A percentile compares a stretch with the other conserved stretches of the same genome.
Conservation (phyloP, 2,329 filamentous ascomycete species). For the Bisporella sp. region DNA sequence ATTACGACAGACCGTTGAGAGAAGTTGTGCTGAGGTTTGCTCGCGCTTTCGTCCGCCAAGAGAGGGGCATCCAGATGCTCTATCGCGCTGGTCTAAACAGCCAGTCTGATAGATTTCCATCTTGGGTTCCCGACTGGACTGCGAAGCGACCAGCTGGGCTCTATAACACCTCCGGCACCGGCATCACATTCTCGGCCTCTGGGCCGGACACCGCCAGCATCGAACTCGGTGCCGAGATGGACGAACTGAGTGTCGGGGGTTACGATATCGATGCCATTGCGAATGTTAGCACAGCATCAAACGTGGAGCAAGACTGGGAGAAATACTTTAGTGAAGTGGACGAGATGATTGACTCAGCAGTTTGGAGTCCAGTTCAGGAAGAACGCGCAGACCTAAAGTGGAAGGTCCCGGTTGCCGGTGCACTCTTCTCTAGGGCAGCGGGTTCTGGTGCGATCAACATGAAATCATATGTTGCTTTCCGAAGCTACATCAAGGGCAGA, state of each 20-base stretch:
- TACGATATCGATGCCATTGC: neutral
- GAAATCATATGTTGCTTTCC: no score
- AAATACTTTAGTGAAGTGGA: no score
- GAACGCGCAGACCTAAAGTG: no score
- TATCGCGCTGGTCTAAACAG: slow-evolving; percentile 1
- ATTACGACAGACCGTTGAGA: slow-evolving; percentile 5
- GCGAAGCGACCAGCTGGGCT: neutral
- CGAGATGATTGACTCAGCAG: no score
- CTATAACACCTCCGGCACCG: neutral
- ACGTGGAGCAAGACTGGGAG: no score
- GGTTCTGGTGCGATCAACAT: no score
- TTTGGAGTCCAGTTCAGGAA: no score
- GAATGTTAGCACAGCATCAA: neutral
- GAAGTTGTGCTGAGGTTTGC: slow-evolving; percentile 2
- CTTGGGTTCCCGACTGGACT: slow-evolving; percentile 6
- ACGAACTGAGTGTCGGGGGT: neutral
- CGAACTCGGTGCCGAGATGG: neutral
- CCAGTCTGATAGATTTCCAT: neutral
- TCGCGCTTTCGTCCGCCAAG: neutral
- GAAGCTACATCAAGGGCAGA: no score
- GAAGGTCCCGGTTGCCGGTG: no score
- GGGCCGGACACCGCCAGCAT: neutral
- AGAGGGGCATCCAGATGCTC: slow-evolving; percentile 3
- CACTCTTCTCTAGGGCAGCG: no score
- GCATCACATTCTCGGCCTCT: neutral